phyloP scores from a whole-genome alignment of 331 rosid species.

The Rhamnella rubrinervis region DNA sequence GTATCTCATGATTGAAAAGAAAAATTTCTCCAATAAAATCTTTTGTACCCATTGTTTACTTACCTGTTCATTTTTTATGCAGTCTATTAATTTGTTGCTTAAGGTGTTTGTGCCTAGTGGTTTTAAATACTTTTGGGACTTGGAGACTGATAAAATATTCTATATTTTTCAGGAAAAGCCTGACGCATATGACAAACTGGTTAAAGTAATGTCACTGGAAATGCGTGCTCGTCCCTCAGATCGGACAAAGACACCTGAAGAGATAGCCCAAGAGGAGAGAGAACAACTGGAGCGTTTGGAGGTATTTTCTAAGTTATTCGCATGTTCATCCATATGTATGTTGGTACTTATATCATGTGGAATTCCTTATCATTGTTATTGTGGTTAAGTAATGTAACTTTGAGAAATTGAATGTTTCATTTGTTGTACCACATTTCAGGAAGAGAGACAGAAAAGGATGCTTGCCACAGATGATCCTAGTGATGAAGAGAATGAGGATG shows the following conservation, averaged over 20 bases:
- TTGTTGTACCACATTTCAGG: slow-evolving; percentile 41
- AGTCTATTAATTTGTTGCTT: not conserved
- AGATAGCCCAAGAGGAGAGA: slow-evolving; percentile 91
- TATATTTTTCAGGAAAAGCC: slow-evolving; percentile 65
- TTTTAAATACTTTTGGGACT: not conserved
- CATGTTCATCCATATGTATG: slow-evolving; percentile 8
- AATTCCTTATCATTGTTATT: not conserved
- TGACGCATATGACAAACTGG: slow-evolving; percentile 66
- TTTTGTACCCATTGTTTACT: not conserved
- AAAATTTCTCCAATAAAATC: not conserved
- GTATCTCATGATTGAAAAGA: not conserved
- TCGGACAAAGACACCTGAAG: slow-evolving; percentile 82
- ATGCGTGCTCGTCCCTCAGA: slow-evolving; percentile 93
- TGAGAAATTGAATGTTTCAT: not conserved
- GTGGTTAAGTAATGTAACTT: not conserved
- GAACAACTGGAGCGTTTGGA: slow-evolving; percentile 71
- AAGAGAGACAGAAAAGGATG: slow-evolving; percentile 89
- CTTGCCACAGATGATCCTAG: slow-evolving; percentile 60
- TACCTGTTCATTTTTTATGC: not conserved
- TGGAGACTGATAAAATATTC: slow-evolving; percentile 2
- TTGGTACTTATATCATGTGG: slow-evolving; percentile 1
- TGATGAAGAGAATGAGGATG: slow-evolving; percentile 72
- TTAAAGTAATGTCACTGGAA: slow-evolving; percentile 69
- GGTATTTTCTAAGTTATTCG: slow-evolving; percentile 39
- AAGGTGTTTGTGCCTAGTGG: not conserved